Conservation (phyloP, 305 asterid genomes). For the Fraxinus sp. region DNA sequence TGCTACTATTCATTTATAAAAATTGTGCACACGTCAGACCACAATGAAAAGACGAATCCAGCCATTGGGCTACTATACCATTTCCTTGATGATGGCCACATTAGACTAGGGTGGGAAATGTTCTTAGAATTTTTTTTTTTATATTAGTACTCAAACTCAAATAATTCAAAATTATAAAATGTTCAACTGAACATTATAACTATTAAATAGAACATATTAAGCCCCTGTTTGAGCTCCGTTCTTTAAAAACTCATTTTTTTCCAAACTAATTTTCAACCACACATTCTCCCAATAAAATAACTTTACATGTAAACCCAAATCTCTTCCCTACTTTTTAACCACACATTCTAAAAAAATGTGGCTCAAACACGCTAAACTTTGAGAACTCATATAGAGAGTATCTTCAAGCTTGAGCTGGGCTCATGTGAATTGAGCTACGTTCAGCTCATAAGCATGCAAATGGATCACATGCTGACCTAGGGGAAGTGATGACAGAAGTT, state of each 20-base stretch:
- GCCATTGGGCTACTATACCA: neutral
- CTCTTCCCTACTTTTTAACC: no score
- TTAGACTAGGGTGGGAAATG: neutral
- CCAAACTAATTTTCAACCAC: neutral
- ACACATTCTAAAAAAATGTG: neutral
- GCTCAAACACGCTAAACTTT: neutral
- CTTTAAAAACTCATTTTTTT: neutral
- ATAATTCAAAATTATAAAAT: neutral
- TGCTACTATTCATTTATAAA: neutral
- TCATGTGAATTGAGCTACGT: neutral
- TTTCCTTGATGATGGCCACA: neutral
- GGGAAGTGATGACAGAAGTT: neutral
- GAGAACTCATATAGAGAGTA: neutral
- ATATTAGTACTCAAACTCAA: neutral
- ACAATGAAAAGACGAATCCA: neutral
- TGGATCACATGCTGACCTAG: neutral
- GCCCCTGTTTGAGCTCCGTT: neutral
- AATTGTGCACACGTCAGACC: neutral
- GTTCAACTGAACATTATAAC: neutral
- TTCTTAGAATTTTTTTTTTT: neutral
- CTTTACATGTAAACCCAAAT: neutral
- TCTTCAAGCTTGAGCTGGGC: neutral
- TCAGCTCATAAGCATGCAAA: neutral
- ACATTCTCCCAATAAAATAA: neutral
- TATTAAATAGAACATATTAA: neutral